A percentile compares a stretch with the other conserved stretches of the same genome.
phyloP scores from a whole-genome alignment of 176 grass and related monocot species.

The Urochloa ruziziensis region DNA sequence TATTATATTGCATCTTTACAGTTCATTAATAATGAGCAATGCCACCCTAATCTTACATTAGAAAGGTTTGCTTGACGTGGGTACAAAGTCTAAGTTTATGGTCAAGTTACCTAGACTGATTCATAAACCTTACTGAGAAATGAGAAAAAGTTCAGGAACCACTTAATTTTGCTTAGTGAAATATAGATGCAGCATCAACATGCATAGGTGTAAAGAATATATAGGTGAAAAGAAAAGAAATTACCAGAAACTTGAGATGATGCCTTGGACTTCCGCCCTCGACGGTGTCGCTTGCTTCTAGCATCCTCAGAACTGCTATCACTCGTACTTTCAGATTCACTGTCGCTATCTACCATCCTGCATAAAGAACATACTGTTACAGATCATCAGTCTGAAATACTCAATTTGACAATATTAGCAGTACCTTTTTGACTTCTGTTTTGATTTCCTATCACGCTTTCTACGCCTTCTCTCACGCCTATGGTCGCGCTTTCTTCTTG shows the following conservation, averaged over 20 bases:
- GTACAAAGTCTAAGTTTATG: neutral
- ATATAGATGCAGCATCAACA: constrained; percentile 11
- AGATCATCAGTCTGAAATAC: neutral
- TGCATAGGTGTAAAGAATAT: neutral
- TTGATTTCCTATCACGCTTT: constrained; percentile 80
- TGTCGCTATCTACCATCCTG: constrained; percentile 56
- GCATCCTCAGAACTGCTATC: constrained; percentile 57
- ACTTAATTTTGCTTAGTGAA: constrained; percentile 1
- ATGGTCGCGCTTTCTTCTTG: constrained; percentile 73
- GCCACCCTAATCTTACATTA: neutral
- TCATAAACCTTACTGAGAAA: neutral
- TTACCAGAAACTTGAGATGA: constrained; percentile 70
- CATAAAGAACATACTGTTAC: constrained; percentile 27
- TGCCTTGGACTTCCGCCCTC: constrained; percentile 53
- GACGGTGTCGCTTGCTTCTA: constrained; percentile 47
- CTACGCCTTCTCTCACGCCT: constrained; percentile 71
- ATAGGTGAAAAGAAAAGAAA: constrained; percentile 18
- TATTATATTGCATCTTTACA: neutral
- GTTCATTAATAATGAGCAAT: neutral
- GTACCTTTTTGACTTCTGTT: constrained; percentile 64
- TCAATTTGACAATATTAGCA: constrained; percentile 11
- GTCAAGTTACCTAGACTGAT: neutral
- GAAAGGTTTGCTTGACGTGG: neutral
- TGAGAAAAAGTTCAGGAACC: neutral
- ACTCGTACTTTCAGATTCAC: constrained; percentile 48